Evolutionary conservation across 495 filamentous ascomycete species (phyloP).

Genomic region (Neurospora tetraspora): DNA sequence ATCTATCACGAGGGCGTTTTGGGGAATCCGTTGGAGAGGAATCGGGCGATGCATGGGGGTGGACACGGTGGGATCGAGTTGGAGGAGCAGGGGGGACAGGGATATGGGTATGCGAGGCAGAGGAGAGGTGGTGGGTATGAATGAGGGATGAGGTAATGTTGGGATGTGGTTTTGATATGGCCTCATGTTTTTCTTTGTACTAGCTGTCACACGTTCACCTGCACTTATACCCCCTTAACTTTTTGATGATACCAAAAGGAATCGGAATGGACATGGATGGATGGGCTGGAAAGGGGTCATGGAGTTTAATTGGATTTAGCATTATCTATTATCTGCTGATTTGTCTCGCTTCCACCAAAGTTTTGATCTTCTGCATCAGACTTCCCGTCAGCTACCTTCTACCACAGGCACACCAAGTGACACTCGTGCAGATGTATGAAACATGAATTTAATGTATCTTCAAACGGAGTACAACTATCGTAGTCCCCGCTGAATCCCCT

Average conservation of each 20-base stretch:
- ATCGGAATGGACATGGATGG: background rate
- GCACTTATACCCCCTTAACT: background rate
- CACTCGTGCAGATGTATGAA: background rate
- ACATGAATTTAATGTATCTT: background rate
- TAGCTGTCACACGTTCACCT: background rate
- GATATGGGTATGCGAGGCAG: background rate
- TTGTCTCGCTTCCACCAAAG: background rate
- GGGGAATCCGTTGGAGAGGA: slow-evolving; percentile 21
- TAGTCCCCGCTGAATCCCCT: background rate
- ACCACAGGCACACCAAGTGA: background rate
- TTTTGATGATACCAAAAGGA: background rate
- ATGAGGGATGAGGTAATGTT: background rate
- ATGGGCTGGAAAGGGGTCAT: background rate
- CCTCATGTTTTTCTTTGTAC: background rate
- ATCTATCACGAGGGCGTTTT: slow-evolving; percentile 22
- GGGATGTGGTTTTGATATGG: background rate
- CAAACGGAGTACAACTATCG: background rate
- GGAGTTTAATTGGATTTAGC: background rate
- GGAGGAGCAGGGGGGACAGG: background rate
- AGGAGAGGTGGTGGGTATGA: background rate
- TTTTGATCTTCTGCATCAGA: background rate
- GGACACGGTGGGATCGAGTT: background rate
- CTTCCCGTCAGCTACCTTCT: background rate
- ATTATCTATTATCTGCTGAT: background rate
- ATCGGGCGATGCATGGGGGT: slow-evolving; percentile 5